phyloP scores from a whole-genome alignment of 2,329 filamentous ascomycete genomes.

The Monilinia vaccinii-corymbosi region DNA sequence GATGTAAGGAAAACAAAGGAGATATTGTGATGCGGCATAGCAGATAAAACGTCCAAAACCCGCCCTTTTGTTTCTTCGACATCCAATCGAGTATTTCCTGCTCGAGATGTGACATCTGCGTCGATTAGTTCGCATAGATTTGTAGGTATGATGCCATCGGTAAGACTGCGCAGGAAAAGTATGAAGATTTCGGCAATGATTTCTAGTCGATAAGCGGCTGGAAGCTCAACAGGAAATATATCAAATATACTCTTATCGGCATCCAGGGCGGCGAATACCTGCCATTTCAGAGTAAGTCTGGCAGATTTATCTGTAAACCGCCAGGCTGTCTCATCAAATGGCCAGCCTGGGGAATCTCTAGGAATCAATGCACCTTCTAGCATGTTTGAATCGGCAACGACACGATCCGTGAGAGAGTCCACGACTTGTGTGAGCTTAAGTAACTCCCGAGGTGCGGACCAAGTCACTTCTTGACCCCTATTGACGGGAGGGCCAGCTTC shows the following conservation, averaged over 20 bases:
- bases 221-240: conserved; percentile 52
- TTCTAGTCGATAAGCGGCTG: conserved; percentile 63
- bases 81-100: conserved; percentile 33
- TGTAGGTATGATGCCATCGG: conserved; percentile 68
- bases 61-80: conserved; percentile 48
- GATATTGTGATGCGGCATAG: conserved; percentile 71
- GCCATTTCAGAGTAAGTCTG: conserved; percentile 27
- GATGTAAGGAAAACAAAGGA: conserved; percentile 81
- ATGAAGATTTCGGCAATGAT: conserved; percentile 62
- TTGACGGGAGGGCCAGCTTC: conserved; percentile 17
- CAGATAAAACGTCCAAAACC: conserved; percentile 66
- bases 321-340: conserved; percentile 37
- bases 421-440: conserved; percentile 82
- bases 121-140: conserved; percentile 64
- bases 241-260: conserved; percentile 53
- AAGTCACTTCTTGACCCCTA: conserved; percentile 50
- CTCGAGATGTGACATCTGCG: conserved; percentile 40
- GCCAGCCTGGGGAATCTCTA: conserved; percentile 47
- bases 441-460: conserved; percentile 79
- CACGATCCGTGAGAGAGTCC: conserved; percentile 46
- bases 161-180: conserved; percentile 63
- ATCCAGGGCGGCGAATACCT: conserved; percentile 61
- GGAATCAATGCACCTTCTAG: conserved; percentile 45
- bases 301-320: conserved; percentile 28
- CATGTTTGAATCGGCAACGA: conserved; percentile 53